Conservation (phyloP, 2,329 filamentous ascomycete genomes). For the Hypomyces perniciosus region DNA sequence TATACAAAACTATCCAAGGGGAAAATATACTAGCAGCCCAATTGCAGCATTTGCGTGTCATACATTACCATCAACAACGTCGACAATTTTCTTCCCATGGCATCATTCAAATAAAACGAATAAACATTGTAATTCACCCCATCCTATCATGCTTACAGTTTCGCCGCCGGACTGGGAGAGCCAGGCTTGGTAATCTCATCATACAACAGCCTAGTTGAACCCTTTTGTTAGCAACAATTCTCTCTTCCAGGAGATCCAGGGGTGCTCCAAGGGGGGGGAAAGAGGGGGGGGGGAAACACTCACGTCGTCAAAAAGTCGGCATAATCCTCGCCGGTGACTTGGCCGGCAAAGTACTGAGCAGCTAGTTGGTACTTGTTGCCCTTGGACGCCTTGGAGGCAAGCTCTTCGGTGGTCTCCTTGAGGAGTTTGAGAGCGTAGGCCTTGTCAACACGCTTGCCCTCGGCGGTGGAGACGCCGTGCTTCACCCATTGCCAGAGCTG, state of each 20-base stretch:
- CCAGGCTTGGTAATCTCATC: constrained; percentile 79
- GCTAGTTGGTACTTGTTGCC: constrained; percentile 91
- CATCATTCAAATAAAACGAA: neutral
- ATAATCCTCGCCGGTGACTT: constrained; percentile 96
- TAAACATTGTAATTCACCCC: too few species aligned
- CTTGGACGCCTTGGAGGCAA: constrained; percentile 68
- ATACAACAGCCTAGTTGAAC: constrained; percentile 61
- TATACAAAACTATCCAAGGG: too few species aligned
- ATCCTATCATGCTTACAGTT: constrained; percentile 40
- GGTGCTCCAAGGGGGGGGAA: neutral
- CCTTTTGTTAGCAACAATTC: neutral
- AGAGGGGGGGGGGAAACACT: constrained; percentile 32
- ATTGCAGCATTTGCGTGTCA: too few species aligned
- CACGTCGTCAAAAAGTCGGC: constrained; percentile 88
- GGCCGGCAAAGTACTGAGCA: constrained; percentile 83
- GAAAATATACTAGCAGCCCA: too few species aligned
- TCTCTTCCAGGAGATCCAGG: neutral
- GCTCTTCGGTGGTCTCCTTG: constrained; percentile 73
- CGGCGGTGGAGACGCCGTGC: constrained; percentile 65
- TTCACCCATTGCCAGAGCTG: constrained; percentile 97
- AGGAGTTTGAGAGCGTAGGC: constrained; percentile 80
- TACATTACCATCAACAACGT: too few species aligned
- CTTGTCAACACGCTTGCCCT: constrained; percentile 92
- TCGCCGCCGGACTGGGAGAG: constrained; percentile 53
- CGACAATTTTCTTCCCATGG: neutral